These are phyloP conservation scores for Scedosporium dehoogii DNA, from an alignment of 2,329 filamentous ascomycete genomes.

Conservation along the genomic window DNA sequence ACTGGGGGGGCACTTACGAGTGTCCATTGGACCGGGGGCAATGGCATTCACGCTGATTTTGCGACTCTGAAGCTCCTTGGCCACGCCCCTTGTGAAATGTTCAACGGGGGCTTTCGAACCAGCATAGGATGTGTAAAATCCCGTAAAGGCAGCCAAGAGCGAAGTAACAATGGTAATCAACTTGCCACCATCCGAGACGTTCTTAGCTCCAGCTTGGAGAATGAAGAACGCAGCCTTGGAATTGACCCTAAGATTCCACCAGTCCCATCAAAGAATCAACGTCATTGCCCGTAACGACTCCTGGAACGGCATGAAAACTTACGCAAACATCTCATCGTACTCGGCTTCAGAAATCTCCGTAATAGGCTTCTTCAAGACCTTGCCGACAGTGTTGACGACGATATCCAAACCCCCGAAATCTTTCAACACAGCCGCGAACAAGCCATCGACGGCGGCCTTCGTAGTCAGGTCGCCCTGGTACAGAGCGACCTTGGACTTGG, in stretches of 20 bases:
- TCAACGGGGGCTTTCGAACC: constrained; percentile 30
- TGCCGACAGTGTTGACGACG: constrained; percentile 39
- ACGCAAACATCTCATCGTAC: constrained; percentile 37
- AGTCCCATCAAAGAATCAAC: neutral
- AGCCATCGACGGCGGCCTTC: constrained; percentile 24
- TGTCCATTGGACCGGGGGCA: constrained; percentile 28
- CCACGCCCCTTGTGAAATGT: constrained; percentile 25
- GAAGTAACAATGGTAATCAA: constrained; percentile 35
- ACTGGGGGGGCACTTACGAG: constrained; percentile 19
- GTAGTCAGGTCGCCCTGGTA: constrained; percentile 34
- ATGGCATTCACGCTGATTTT: constrained; percentile 25
- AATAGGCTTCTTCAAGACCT: constrained; percentile 36
- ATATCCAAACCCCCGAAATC: constrained; percentile 37
- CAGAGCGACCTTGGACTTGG: constrained; percentile 23
- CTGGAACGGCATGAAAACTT: constrained; percentile 12
- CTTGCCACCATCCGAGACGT: constrained; percentile 33
- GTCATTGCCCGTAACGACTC: neutral
- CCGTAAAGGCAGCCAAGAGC: constrained; percentile 34
- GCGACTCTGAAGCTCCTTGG: constrained; percentile 22
- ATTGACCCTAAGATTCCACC: constrained; percentile 24
- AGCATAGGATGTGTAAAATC: constrained; percentile 33
- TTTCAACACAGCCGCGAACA: constrained; percentile 28
- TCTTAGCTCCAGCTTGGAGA: constrained; percentile 29
- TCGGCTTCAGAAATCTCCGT: constrained; percentile 31
- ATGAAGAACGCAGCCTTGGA: constrained; percentile 35